Evolutionary conservation across 208 protist species (phyloP), one percentile per base, ranked within the genome.

Genomic region (Acanthamoeba castellanii): DNA sequence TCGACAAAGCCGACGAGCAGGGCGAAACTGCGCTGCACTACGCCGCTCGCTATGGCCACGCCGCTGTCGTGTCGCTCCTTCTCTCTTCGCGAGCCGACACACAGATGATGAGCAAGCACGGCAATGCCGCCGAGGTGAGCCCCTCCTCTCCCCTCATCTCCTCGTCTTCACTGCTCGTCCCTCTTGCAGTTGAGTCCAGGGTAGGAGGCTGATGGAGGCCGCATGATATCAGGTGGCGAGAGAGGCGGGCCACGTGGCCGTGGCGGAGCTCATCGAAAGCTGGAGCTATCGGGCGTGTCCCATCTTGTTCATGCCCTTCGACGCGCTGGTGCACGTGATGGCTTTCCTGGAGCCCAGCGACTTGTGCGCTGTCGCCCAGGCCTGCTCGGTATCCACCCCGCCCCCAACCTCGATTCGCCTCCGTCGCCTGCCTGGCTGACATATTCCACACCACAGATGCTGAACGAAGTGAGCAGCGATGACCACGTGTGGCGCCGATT

Each of bases 401-500:
- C 37, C 37, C 3, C 37, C 37, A 42, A 42, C 37, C 37, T 3
- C 37, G 37, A 30, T 16, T 13, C 30, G 64, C 9, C 0, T 34
- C 1, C n/a, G 30, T 76, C 27, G 25, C 55, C 55, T 66, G 25
- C 13, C 25, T 66, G 16, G 20, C 59, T 22, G 6, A 22, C 8
- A 18, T 2, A 27, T n/a, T 2, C 27, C 61, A 1, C 27, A 32
- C 18, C 27, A 1, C 18, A 82, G 74, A 30, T 3, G 22, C 42
- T 82, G 20, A 27, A 82, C 42, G 74, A 82, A 42, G 74, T 82
- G 37, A 82, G 74, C 42, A 82, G 74, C 74, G 74, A n/a, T 2
- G 74, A 82, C 25, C 25, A 30, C 7, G 20, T 82, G 37, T 82
- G 74, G 74, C 74, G 42, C 22, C 74, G 22, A 16, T 82, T 55